Evolutionary conservation across 1,284 basidiomycete species (phyloP).

Genomic region (Austroboletus novae-zelandiae): DNA sequence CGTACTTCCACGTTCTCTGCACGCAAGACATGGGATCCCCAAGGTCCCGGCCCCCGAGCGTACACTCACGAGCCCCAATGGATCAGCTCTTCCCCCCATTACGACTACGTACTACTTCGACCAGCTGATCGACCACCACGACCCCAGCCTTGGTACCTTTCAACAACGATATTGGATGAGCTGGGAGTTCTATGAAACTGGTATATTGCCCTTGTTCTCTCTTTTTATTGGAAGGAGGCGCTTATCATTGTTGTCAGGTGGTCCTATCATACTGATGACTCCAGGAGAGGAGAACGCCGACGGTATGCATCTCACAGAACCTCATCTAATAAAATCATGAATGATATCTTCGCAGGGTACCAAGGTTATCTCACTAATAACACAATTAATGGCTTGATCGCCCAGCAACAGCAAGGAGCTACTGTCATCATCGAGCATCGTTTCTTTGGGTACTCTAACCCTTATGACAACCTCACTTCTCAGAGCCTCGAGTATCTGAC

Average conservation of each 20-base stretch:
- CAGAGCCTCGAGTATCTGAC: constrained; percentile 58
- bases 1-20: constrained; percentile 17
- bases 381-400: constrained; percentile 65
- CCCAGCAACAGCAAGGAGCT: constrained; percentile 63
- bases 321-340: constrained; percentile 36
- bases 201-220: constrained; percentile 29
- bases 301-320: constrained; percentile 25
- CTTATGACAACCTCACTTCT: constrained; percentile 58
- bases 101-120: constrained; percentile 62
- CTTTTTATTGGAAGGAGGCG: neutral
- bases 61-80: constrained; percentile 14
- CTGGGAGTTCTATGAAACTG: constrained; percentile 58
- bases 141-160: constrained; percentile 73
- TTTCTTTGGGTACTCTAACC: constrained; percentile 55
- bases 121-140: constrained; percentile 70
- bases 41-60: constrained; percentile 13
- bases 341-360: constrained; percentile 43
- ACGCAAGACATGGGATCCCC: constrained; percentile 16
- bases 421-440: constrained; percentile 61
- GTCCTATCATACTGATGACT: constrained; percentile 63
- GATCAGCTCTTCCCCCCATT: constrained; percentile 22
- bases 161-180: constrained; percentile 70
- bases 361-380: constrained; percentile 58
- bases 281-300: constrained; percentile 46
- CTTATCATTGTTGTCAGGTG: constrained; percentile 41